Conservation (phyloP, 805 yeast species). For the Candida stauntonica region DNA sequence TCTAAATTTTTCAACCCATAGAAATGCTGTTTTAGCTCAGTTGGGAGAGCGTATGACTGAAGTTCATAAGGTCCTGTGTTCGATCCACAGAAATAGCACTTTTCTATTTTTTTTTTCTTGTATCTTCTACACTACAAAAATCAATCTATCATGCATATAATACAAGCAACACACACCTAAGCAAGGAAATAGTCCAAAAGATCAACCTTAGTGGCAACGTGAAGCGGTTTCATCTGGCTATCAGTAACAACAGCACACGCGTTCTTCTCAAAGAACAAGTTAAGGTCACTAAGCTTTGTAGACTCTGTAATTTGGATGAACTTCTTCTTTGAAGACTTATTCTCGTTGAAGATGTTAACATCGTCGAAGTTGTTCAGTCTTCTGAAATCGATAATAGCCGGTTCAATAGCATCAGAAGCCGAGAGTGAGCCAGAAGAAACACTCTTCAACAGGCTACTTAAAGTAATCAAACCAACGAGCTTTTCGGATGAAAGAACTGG, state of each 20-base stretch:
- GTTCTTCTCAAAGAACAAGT: slow-evolving; percentile 77
- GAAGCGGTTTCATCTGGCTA: slow-evolving; percentile 63
- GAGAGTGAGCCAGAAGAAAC: slow-evolving; percentile 59
- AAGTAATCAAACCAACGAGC: slow-evolving; percentile 70
- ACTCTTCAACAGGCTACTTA: slow-evolving; percentile 64
- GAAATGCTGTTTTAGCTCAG: slow-evolving; percentile 30
- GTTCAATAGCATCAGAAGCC: slow-evolving; percentile 48
- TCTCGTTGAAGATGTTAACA: slow-evolving; percentile 58
- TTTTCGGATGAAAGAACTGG: slow-evolving; percentile 61
- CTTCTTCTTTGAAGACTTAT: slow-evolving; percentile 59
- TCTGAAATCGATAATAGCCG: slow-evolving; percentile 71
- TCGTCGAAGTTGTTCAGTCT: slow-evolving; percentile 55
- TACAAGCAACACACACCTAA: too few relatives aligned
- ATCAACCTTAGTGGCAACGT: slow-evolving; percentile 86
- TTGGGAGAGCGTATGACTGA: slow-evolving; percentile 33
- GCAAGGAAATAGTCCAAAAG: slow-evolving; percentile 47
- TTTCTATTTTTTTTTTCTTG: slow-evolving; percentile 13
- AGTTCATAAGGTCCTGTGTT: slow-evolving; percentile 80
- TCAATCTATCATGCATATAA: neutral
- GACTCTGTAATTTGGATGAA: slow-evolving; percentile 62
- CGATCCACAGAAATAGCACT: slow-evolving; percentile 68
- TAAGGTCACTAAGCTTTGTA: slow-evolving; percentile 63
- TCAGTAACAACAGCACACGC: slow-evolving; percentile 83
- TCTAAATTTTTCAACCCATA: too few relatives aligned
- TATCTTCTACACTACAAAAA: too few relatives aligned